Base-by-base conservation (phyloP, 495 filamentous ascomycete genomes). In the Podospora fimiseda region DNA sequence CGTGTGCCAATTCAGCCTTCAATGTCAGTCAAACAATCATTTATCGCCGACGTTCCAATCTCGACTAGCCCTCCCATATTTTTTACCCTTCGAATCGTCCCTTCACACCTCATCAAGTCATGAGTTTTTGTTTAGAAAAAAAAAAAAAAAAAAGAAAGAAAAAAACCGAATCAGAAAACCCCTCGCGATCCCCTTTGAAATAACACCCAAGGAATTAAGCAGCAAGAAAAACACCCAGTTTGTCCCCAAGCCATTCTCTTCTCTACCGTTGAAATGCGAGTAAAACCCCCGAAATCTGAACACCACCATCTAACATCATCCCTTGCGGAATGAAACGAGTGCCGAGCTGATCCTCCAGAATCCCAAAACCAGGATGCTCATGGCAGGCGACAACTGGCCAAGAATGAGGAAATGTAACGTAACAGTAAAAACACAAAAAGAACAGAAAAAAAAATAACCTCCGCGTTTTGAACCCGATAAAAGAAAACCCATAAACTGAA, bases 41-140 rank as follows among this genome's bases (percentile, higher is more conserved):
- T 11, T 33, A 38, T 18, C 36, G 30, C 37, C 23, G 43, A 22
- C 42, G 18, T 22, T 22, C 22, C 42, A 43, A 37, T 22, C 21
- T 47, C 22, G 21, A 47, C 51, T 43, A 22, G 30, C 39, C 27
- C 27, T 42, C 33, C 16, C 45, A 48, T 27, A 1, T 36, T 48
- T 16, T 15, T 18, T 42, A n/a, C 39, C 37, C 50, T 36, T 46
- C 19, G 7, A 15, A 20, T 9, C 13, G 45, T 43, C 23, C 15
- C 30, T 30, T 39, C 18, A 19, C 24, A 21, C 37, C 52, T 67
- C 64, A 54, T 67, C 45, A 64, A 59, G 51, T 67, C 64, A 43
- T 67, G 45, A 64, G 52, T 41, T 47, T 59, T n/a, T n/a, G n/a
- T n/a, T n/a, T n/a, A n/a, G n/a, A n/a, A n/a, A n/a, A n/a, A n/a